These are phyloP conservation scores for Saccharomycopsis microspora DNA, from an alignment of 805 yeast species.

Conservation along the genomic window DNA sequence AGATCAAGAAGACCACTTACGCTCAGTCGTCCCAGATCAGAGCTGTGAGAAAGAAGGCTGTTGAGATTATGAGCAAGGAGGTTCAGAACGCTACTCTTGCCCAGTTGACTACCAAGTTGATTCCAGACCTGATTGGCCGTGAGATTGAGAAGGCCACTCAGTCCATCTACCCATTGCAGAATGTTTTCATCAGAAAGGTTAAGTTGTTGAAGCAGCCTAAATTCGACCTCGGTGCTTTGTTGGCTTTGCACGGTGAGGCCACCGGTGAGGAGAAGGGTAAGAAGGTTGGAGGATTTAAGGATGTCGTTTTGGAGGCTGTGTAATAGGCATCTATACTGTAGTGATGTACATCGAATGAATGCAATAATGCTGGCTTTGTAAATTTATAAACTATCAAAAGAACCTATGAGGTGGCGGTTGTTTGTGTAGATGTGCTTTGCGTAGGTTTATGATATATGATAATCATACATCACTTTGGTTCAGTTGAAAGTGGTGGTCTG, in stretches of 20 bases:
- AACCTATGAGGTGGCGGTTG: too few species aligned
- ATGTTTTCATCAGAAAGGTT: constrained; percentile 98
- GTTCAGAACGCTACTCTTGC: constrained; percentile 90
- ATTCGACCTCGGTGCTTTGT: constrained; percentile 93
- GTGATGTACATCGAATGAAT: constrained; percentile 1
- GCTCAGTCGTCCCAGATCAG: constrained; percentile 97
- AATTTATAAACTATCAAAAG: not conserved
- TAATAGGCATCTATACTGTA: constrained; percentile 30
- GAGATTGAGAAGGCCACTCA: constrained; percentile 96
- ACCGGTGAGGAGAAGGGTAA: constrained; percentile 94
- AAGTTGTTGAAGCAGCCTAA: constrained; percentile 98
- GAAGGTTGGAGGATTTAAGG: constrained; percentile 96
- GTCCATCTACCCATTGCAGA: constrained; percentile 93
- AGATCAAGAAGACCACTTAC: constrained; percentile 93
- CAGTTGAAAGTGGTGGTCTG: too few species aligned
- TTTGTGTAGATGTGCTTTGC: too few species aligned
- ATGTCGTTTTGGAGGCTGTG: constrained; percentile 95
- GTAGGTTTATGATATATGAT: too few species aligned
- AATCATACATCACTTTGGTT: too few species aligned
- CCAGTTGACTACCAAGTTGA: constrained; percentile 93
- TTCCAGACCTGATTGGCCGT: constrained; percentile 98
- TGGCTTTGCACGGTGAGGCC: constrained; percentile 96
- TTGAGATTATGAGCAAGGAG: constrained; percentile 93
- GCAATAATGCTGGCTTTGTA: not conserved
- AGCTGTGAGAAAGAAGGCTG: constrained; percentile 94